These are phyloP conservation scores for Pelargonium australe DNA, from an alignment of 441 rosid species.

Conservation along the genomic window DNA sequence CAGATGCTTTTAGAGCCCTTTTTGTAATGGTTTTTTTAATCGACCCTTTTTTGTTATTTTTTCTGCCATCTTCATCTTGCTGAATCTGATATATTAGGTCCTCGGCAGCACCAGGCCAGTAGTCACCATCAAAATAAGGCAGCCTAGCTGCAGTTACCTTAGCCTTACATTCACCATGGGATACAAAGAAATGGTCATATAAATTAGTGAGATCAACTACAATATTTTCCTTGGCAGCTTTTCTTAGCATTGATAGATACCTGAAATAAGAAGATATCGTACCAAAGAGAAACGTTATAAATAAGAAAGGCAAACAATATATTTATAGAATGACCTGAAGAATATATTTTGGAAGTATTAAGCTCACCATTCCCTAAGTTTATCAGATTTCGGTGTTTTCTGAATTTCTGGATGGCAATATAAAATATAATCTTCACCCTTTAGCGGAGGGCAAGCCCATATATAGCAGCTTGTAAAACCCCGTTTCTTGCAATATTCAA, in stretches of 20 bases:
- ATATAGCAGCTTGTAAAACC: slow-evolving; percentile 99
- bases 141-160: slow-evolving; percentile 97
- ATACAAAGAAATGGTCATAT: slow-evolving; percentile 85
- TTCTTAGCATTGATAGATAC: slow-evolving; percentile 85
- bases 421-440: slow-evolving; percentile 97
- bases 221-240: slow-evolving; percentile 80
- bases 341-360: background rate
- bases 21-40: slow-evolving; percentile 80
- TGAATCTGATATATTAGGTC: slow-evolving; percentile 87
- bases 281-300: slow-evolving; percentile 12
- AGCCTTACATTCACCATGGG: slow-evolving; percentile 81
- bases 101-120: slow-evolving; percentile 99
- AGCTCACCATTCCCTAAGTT: slow-evolving; percentile 92
- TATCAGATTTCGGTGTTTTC: slow-evolving; percentile 98
- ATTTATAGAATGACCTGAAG: background rate
- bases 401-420: slow-evolving; percentile 99
- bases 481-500: slow-evolving; percentile 95
- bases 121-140: slow-evolving; percentile 99
- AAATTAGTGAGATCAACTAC: slow-evolving; percentile 88
- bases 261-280: slow-evolving; percentile 37
- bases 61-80: slow-evolving; percentile 96
- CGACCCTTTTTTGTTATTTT: slow-evolving; percentile 82
- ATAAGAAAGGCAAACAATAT: background rate
- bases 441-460: slow-evolving; percentile 99
- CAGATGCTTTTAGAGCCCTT: slow-evolving; percentile 96